A percentile compares a stretch with the other conserved stretches of the same genome.
Conservation (phyloP, 192 early-diverging fungal species). For the Lobosporangium transversale region DNA sequence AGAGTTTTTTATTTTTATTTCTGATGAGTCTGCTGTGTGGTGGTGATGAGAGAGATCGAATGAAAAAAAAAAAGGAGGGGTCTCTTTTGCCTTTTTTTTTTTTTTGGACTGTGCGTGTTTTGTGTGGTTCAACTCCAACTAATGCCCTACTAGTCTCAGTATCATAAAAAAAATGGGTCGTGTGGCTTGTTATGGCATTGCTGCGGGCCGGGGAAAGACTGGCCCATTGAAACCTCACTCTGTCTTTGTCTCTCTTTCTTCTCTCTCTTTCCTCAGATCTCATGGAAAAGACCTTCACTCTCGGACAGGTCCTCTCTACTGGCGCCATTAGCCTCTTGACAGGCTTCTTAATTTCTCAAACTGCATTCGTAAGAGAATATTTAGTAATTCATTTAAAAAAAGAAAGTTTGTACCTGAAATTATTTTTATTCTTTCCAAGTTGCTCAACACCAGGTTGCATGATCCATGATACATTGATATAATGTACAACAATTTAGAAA, state of each 20-base stretch:
- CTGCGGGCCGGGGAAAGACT: too few species aligned
- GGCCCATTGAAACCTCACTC: too few species aligned
- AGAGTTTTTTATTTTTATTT: not conserved
- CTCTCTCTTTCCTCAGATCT: too few species aligned
- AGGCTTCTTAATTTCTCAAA: slow-evolving; percentile 28
- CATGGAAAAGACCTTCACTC: slow-evolving; percentile 51
- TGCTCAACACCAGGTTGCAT: too few species aligned
- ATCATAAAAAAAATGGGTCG: not conserved
- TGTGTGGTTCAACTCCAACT: slow-evolving; percentile 3
- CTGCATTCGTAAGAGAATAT: slow-evolving; percentile 12
- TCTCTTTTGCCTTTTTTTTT: not conserved
- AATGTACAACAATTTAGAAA: too few species aligned
- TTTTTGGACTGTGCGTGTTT: slow-evolving; percentile 10
- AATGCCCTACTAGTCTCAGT: too few species aligned
- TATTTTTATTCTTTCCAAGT: not conserved
- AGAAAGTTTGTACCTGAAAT: not conserved
- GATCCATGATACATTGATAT: too few species aligned
- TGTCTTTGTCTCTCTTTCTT: too few species aligned
- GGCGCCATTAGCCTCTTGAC: slow-evolving; percentile 44
- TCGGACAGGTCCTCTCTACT: slow-evolving; percentile 39
- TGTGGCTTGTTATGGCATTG: not conserved
- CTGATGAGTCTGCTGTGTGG: not conserved
- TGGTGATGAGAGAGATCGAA: slow-evolving; percentile 4
- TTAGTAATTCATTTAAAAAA: not conserved
- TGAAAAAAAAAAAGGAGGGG: slow-evolving; percentile 3